Evolutionary conservation across 2,329 filamentous ascomycete species (phyloP), one percentile per base, ranked within the genome.

Genomic region (Trichoderma sp.): DNA sequence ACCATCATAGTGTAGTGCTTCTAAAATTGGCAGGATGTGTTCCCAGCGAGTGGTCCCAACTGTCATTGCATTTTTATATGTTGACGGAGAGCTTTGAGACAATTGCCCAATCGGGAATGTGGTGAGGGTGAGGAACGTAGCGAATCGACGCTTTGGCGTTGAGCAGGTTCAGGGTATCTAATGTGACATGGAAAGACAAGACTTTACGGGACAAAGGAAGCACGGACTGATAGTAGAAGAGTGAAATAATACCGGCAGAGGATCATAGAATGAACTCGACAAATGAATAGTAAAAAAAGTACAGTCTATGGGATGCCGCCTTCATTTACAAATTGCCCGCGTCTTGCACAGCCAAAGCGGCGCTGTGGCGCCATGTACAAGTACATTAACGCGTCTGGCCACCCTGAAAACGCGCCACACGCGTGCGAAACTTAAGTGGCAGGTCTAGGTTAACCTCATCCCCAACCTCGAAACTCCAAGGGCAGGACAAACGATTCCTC

Each of bases 401-500:
- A 44, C 15, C 45, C 19, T 17, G 44, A 64, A 56, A 43, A 65
- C 64, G 64, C 64, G 64, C 57, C 43, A 39, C 50, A 61, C 64
- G 64, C 51, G 64, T 62, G 55, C 50, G 19, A 48, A 57, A 4
- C 12, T 65, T 57, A 56, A 65, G 61, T 57, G 54, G 43, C 51
- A 45, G 34, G 61, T 59, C 64, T 44, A 50, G 52, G 62, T 58
- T 58, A 58, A 59, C 54, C 34, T 39, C 54, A 58, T 52, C 47
- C 1, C 9, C 54, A 58, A 59, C 52, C 45, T 54, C 55, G 28
- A 44, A 19, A 14, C 50, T 39, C 50, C 30, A 51, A 50, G 51
- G 60, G 26, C 50, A 43, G 12, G 41, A 14, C 30, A 34, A 19
- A 50, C 30, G 17, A 39, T 24, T 30, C 10, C 45, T 28, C 51